phyloP scores from a whole-genome alignment of 805 yeast species.

The Yarrowia keelungensis region DNA sequence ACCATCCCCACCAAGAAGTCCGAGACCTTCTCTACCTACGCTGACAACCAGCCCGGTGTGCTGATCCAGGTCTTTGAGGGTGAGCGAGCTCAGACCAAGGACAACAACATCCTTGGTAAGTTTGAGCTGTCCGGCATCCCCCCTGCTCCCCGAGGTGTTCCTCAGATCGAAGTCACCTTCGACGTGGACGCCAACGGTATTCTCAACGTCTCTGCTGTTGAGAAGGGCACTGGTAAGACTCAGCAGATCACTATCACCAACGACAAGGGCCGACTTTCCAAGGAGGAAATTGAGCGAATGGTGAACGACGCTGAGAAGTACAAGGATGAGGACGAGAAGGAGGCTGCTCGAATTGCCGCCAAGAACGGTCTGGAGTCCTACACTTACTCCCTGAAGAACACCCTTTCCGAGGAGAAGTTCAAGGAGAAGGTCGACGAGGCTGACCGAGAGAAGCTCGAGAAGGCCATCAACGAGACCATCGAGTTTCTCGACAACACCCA shows the following conservation, averaged over 20 bases:
- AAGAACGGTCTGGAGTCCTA: constrained; percentile 94
- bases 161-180: constrained; percentile 96
- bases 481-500: constrained; percentile 88
- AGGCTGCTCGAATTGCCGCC: constrained; percentile 86
- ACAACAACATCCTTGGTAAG: constrained; percentile 95
- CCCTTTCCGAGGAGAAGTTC: constrained; percentile 73
- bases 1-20: constrained; percentile 98
- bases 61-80: constrained; percentile 97
- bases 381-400: constrained; percentile 87
- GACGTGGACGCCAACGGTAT: constrained; percentile 98
- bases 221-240: constrained; percentile 97
- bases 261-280: constrained; percentile 94
- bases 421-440: constrained; percentile 59
- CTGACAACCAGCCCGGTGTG: constrained; percentile 99
- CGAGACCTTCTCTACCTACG: constrained; percentile 93
- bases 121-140: constrained; percentile 96
- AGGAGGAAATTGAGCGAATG: constrained; percentile 66
- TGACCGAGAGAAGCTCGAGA: constrained; percentile 41
- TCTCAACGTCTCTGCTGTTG: constrained; percentile 93
- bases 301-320: constrained; percentile 95
- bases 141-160: constrained; percentile 99
- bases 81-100: constrained; percentile 96
- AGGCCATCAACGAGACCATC: constrained; percentile 41
- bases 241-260: constrained; percentile 94
- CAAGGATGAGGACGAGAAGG: constrained; percentile 93